Base-by-base conservation (phyloP, 2,329 filamentous ascomycete species). In the Calycina marina region DNA sequence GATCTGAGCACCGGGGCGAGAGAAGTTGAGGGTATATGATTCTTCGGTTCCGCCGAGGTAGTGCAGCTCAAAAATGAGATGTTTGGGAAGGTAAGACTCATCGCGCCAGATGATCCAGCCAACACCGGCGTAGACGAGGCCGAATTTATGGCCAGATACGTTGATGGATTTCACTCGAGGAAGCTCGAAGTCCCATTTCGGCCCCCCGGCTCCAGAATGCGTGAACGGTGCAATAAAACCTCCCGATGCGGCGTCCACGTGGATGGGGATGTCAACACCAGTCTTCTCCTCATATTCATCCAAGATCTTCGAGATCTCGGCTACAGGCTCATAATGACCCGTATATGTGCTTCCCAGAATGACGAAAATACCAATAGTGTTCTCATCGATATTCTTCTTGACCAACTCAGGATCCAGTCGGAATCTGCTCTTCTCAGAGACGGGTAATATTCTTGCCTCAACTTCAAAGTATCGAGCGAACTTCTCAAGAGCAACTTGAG, bases 401-500 rank as follows among this genome's bases (percentile, higher is more conserved):
- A 81, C 71, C 15, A 73, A 54, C 4, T 69, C 60, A 0, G 76
- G 69, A 42, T 82, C 74, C 5, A 82, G 60, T 18, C 72, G 58
- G 47, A 63, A 77, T 5, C 64, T 59, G 36, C 69, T 75, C 48
- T 70, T 65, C 41, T 66, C 61, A 31, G 62, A 72, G 8, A 77
- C 76, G 12, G 68, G 72, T 30, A 75, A 54, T 36, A 77, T 77
- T 28, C 67, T 62, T 14, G 72, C 67, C 47, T 82, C 76, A 22
- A 82, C 76, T 27, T 82, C 77, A 37, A 82, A 83, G 50, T 83
- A 83, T 15, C 75, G 57, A 3, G 76, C 74, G 40, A 81, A 80
- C 49, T 82, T 82, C 54, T 80, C 71, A 25, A 81, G 60, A 0
- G 76, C 76, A 1, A 82, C 77, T 53, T 82, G 77, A 2, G 76